A percentile compares a stretch with the other conserved stretches of the same genome.
Evolutionary conservation across 78 protist species (phyloP).

Genomic region (Dictyostelium discoideum): dicty_2.7 NC_007088.5:1348001-1348500

Average conservation of each 20-base stretch:
- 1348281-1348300: constrained; percentile 62
- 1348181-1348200: constrained; percentile 43
- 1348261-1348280: neutral
- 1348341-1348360: constrained; percentile 38
- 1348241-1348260: neutral
- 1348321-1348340: constrained; percentile 20
- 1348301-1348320: constrained; percentile 54
- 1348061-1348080: constrained; percentile 69
- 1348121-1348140: constrained; percentile 48
- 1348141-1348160: neutral
- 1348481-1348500: constrained; percentile 24
- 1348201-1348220: neutral
- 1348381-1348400: constrained; percentile 59
- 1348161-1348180: constrained; percentile 52
- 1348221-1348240: neutral
- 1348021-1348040: constrained; percentile 51
- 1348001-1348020: constrained; percentile 66
- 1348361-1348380: constrained; percentile 63
- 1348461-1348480: constrained; percentile 65
- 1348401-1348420: constrained; percentile 27
- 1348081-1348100: constrained; percentile 41
- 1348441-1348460: constrained; percentile 19
- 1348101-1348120: constrained; percentile 30
- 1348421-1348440: constrained; percentile 55
- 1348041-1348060: constrained; percentile 34